Evolutionary conservation across 2,329 filamentous ascomycete species (phyloP).

Genomic region (Aschersonia sp.): DNA sequence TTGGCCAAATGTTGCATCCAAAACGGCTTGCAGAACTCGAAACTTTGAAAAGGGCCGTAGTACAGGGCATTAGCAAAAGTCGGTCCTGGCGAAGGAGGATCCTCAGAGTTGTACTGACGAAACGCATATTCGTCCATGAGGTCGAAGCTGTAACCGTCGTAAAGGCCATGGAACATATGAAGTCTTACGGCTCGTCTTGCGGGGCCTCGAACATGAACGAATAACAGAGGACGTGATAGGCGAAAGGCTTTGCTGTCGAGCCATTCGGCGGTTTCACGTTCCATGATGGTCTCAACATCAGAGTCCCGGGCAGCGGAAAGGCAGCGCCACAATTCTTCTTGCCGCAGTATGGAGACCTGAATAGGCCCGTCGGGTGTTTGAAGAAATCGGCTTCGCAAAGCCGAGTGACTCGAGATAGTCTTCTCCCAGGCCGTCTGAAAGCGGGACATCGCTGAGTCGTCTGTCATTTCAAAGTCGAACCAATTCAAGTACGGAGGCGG

Average conservation of each 20-base stretch:
- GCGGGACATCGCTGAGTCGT: conserved; percentile 24
- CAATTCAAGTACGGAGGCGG: conserved; percentile 60
- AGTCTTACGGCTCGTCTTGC: conserved; percentile 2
- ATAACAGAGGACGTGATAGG: conserved; percentile 35
- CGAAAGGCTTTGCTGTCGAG: conserved; percentile 32
- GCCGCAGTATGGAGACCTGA: conserved; percentile 48
- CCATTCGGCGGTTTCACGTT: conserved; percentile 33
- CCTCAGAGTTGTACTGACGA: conserved; percentile 7
- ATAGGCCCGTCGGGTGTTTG: conserved; percentile 61
- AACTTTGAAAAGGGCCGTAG: conserved; percentile 48
- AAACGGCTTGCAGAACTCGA: conserved; percentile 35
- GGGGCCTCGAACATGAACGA: conserved; percentile 23
- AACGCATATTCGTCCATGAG: conserved; percentile 48
- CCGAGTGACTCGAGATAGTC: conserved; percentile 37
- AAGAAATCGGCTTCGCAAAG: conserved; percentile 61
- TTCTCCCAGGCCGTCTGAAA: conserved; percentile 44
- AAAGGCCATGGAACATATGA: conserved; percentile 64
- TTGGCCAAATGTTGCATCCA: conserved; percentile 47
- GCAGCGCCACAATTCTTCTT: conserved; percentile 28
- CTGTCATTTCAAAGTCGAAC: conserved; percentile 46
- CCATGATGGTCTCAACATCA: conserved; percentile 18
- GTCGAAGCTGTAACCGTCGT: conserved; percentile 69
- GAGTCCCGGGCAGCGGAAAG: conserved; percentile 12
- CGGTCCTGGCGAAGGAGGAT: conserved; percentile 22
- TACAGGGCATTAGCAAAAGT: conserved; percentile 54